phyloP scores from a whole-genome alignment of 257 asterid species.

The Hygrophila difformis region DNA sequence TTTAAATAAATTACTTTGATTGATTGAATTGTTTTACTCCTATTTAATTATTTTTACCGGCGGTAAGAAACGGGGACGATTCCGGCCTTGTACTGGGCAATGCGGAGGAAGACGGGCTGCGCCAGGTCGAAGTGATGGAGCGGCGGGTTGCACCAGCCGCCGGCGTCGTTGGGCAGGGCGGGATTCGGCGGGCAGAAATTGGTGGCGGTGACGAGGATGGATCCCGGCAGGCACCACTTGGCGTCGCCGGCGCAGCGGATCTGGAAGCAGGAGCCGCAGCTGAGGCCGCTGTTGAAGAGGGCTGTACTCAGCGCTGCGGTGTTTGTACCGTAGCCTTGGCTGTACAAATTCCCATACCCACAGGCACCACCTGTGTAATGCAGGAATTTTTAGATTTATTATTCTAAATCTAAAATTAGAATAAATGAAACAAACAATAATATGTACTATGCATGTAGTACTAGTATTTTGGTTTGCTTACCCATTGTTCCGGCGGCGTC shows the following conservation, averaged over 20 bases:
- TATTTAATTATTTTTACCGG: no score
- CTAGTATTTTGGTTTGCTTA: slow-evolving; percentile 12
- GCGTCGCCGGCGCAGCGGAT: slow-evolving; percentile 39
- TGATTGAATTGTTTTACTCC: no score
- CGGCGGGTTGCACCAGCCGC: slow-evolving; percentile 98
- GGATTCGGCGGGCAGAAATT: no score
- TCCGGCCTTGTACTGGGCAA: slow-evolving; percentile 81
- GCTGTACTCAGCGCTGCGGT: no score
- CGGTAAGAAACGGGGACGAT: slow-evolving; percentile 78
- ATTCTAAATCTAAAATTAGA: neutral
- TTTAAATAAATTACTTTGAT: no score
- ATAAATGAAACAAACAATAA: neutral
- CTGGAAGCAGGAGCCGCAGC: no score
- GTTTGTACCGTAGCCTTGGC: slow-evolving; percentile 89
- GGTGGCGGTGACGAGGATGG: slow-evolving; percentile 59
- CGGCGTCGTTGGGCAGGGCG: no score
- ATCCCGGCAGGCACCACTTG: slow-evolving; percentile 46
- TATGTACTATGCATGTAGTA: no score
- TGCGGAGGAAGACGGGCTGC: slow-evolving; percentile 75
- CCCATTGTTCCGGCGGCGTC: slow-evolving; percentile 98
- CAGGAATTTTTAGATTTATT: neutral
- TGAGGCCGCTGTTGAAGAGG: no score
- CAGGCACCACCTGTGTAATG: slow-evolving; percentile 49
- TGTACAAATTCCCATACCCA: slow-evolving; percentile 74
- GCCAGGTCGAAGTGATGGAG: slow-evolving; percentile 78